phyloP scores from a whole-genome alignment of 116 monocot genomes.

The Thalassia testudinum region DNA sequence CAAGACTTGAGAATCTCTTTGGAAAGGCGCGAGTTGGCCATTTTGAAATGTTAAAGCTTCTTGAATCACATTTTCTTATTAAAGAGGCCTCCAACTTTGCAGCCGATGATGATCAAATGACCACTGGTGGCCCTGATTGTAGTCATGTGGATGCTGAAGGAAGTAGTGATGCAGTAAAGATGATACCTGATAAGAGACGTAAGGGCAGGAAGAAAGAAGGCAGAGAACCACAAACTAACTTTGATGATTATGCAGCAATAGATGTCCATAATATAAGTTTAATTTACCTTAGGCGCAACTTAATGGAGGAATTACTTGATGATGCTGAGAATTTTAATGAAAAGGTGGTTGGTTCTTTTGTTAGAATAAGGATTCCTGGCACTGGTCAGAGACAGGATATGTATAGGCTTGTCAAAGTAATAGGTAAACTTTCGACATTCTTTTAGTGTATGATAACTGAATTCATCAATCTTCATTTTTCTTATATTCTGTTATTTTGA shows the following conservation, averaged over 20 bases:
- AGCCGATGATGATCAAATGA: slow-evolving; percentile 35
- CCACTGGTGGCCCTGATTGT: slow-evolving; percentile 33
- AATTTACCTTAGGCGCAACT: slow-evolving; percentile 70
- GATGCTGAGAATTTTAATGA: slow-evolving; percentile 53
- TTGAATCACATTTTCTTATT: slow-evolving; percentile 78
- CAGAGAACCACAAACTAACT: slow-evolving; percentile 40
- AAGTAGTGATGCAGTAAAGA: slow-evolving; percentile 29
- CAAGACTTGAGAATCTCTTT: slow-evolving; percentile 63
- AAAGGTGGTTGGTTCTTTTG: slow-evolving; percentile 80
- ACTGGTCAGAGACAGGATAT: slow-evolving; percentile 73
- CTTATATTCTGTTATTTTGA: not conserved
- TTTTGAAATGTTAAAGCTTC: slow-evolving; percentile 98
- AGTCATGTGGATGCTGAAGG: slow-evolving; percentile 45
- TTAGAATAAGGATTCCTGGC: slow-evolving; percentile 83
- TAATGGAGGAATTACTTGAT: slow-evolving; percentile 86
- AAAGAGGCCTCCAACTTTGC: slow-evolving; percentile 49
- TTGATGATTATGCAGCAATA: slow-evolving; percentile 91
- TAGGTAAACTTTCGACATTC: slow-evolving; percentile 68
- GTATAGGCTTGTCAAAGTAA: slow-evolving; percentile 91
- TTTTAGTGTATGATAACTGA: no score
- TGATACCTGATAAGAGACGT: slow-evolving; percentile 37
- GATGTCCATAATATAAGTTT: slow-evolving; percentile 86
- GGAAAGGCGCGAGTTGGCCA: slow-evolving; percentile 87
- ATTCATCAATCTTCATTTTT: no score
- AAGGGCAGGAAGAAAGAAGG: slow-evolving; percentile 52